A percentile compares a stretch with the other conserved stretches of the same genome.
phyloP scores from a whole-genome alignment of 139 green algal species.

The Coelastrella sp. region DNA sequence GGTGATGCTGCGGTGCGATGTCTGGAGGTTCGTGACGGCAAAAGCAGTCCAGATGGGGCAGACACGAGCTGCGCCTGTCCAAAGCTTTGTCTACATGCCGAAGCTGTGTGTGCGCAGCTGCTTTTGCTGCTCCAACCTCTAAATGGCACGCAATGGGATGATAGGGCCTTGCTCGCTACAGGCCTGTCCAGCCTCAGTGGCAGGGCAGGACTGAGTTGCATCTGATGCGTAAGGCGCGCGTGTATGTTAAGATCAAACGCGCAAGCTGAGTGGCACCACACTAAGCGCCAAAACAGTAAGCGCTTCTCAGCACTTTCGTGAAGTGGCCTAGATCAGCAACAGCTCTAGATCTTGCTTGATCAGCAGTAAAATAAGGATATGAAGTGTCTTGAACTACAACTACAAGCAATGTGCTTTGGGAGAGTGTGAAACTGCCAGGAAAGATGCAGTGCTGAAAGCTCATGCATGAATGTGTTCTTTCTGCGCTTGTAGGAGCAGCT shows the following conservation, averaged over 20 bases:
- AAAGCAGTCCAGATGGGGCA: neutral
- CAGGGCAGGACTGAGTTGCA: slow-evolving; percentile 29
- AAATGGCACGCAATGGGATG: slow-evolving; percentile 1
- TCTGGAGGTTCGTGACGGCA: neutral
- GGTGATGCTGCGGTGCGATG: neutral
- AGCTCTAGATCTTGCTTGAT: neutral
- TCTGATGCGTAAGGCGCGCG: neutral
- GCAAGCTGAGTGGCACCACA: neutral
- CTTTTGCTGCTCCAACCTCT: neutral
- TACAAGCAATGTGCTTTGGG: neutral
- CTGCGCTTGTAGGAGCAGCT: too few relatives aligned
- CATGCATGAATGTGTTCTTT: too few relatives aligned
- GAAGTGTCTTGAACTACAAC: neutral
- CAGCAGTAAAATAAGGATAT: neutral
- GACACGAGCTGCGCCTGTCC: neutral
- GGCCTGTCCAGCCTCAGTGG: slow-evolving; percentile 24
- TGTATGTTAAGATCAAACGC: neutral
- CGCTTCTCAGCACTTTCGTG: neutral
- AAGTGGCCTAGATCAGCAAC: neutral
- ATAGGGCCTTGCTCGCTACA: slow-evolving; percentile 11
- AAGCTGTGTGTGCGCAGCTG: neutral
- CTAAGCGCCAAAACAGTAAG: neutral
- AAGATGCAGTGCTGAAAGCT: neutral
- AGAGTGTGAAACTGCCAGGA: neutral
- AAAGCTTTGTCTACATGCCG: neutral